Evolutionary conservation across 345 rosid genomes (phyloP).

Genomic region (Eucalyptus victrix): DNA sequence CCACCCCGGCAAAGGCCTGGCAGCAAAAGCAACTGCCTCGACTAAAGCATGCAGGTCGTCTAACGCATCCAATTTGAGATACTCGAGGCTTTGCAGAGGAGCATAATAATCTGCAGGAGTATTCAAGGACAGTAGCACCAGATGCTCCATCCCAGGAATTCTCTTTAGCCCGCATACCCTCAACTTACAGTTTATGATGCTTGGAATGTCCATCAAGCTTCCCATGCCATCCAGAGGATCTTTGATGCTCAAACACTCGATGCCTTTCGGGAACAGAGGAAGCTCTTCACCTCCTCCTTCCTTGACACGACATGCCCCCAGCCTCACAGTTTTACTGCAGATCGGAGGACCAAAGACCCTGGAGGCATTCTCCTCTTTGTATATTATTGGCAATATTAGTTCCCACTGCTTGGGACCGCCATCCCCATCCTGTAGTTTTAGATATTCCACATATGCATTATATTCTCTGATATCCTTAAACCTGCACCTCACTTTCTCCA

Average conservation of each 20-base stretch:
- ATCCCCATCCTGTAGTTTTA: not conserved
- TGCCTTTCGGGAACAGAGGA: not conserved
- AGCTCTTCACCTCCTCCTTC: not conserved
- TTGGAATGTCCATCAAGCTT: not conserved
- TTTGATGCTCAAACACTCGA: not conserved
- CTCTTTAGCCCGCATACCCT: not conserved
- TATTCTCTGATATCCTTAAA: not conserved
- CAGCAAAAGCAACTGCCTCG: not conserved
- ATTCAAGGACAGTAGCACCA: not conserved
- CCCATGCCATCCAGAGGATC: not conserved
- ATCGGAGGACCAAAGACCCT: not conserved
- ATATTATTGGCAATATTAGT: not conserved
- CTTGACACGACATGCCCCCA: not conserved
- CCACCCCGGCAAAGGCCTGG: not conserved
- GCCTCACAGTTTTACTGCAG: not conserved
- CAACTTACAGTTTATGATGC: not conserved
- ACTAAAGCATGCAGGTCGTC: not conserved
- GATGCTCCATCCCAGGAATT: not conserved
- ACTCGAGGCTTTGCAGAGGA: not conserved
- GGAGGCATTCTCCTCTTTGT: not conserved
- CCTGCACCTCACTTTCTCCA: not conserved
- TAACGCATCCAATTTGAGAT: not conserved
- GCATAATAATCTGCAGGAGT: not conserved
- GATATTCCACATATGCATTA: not conserved
- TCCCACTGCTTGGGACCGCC: not conserved